Percentiles rank a stretch among this genome's conserved stretches.
phyloP scores from a whole-genome alignment of 2,329 filamentous ascomycete genomes.

The Trichoderma koningiopsis region DNA sequence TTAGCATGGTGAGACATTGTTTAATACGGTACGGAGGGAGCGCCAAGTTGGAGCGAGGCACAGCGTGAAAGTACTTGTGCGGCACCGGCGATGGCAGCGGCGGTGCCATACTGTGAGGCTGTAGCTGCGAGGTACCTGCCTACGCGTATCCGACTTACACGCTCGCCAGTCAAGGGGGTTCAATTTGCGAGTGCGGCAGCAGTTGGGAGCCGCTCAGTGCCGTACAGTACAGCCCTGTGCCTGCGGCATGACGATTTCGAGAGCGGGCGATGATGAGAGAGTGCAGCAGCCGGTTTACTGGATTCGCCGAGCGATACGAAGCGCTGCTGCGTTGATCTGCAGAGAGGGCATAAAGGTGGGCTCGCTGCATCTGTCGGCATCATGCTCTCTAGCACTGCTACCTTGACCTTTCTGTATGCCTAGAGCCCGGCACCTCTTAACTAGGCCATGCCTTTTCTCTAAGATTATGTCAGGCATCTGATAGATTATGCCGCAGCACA shows the following conservation, averaged over 20 bases:
- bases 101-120: background rate
- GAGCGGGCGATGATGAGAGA: background rate
- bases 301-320: background rate
- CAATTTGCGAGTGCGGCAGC: background rate
- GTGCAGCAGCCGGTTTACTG: background rate
- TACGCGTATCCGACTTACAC: background rate
- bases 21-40: slow-evolving; percentile 11
- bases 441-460: background rate
- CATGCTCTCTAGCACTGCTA: background rate
- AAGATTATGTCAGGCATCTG: background rate
- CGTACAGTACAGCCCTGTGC: background rate
- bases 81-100: background rate
- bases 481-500: background rate
- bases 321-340: background rate
- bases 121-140: background rate
- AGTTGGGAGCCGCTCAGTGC: background rate
- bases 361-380: background rate
- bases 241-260: background rate
- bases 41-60: background rate
- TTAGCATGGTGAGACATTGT: slow-evolving; percentile 24
- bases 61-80: background rate
- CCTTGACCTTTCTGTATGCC: background rate
- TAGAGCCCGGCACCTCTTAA: background rate
- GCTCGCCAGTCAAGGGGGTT: background rate
- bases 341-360: background rate